Conservation (phyloP, 495 filamentous ascomycete genomes). For the Neurospora terricola region DNA sequence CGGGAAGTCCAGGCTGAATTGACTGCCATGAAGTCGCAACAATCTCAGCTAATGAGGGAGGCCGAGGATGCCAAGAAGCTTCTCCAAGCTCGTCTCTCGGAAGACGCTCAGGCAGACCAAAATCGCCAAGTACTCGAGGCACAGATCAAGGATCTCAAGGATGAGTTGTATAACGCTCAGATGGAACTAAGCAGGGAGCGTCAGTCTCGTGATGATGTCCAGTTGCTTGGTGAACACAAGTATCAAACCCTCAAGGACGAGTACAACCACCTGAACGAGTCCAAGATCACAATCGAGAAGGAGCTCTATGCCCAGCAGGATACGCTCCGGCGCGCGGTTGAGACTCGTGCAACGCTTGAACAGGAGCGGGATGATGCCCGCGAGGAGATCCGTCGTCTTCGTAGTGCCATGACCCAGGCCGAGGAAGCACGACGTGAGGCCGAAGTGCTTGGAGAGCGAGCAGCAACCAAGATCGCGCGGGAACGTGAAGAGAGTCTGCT, state of each 20-base stretch:
- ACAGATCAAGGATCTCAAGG: constrained; percentile 79
- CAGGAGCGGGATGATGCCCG: constrained; percentile 84
- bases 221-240: constrained; percentile 84
- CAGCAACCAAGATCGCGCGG: constrained; percentile 62
- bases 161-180: constrained; percentile 73
- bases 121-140: constrained; percentile 78
- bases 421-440: constrained; percentile 79
- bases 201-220: constrained; percentile 93
- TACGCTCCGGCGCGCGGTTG: constrained; percentile 76
- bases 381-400: constrained; percentile 68
- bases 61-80: constrained; percentile 78
- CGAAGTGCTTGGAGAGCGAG: constrained; percentile 71
- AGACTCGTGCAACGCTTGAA: constrained; percentile 68
- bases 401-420: constrained; percentile 69
- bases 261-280: constrained; percentile 78
- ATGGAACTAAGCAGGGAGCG: constrained; percentile 83
- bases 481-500: constrained; percentile 71
- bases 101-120: constrained; percentile 78
- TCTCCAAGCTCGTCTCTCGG: constrained; percentile 78
- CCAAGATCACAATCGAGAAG: constrained; percentile 96
- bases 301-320: constrained; percentile 98
- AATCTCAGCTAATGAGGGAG: constrained; percentile 73
- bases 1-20: constrained; percentile 80
- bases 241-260: constrained; percentile 71
- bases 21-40: constrained; percentile 77